Percentiles rank a stretch among this genome's conserved stretches.
phyloP scores from a whole-genome alignment of 169 alveolate genomes.

The Cryptosporidium muris region DNA sequence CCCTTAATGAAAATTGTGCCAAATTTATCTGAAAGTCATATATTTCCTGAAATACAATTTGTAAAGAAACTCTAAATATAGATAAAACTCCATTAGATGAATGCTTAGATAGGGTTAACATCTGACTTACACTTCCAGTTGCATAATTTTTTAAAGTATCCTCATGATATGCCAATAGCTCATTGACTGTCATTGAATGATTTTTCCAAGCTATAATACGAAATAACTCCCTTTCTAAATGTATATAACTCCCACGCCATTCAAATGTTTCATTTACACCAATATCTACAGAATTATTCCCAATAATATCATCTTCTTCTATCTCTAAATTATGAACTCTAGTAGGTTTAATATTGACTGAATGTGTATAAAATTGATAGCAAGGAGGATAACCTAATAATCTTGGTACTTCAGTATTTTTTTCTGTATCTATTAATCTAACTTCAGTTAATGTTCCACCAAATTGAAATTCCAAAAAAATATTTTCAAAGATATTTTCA shows the following conservation, averaged over 20 bases:
- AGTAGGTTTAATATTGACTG: slow-evolving; percentile 65
- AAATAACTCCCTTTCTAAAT: slow-evolving; percentile 58
- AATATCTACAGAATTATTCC: slow-evolving; percentile 50
- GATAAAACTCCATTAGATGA: slow-evolving; percentile 17
- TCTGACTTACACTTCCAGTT: slow-evolving; percentile 64
- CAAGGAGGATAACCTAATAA: slow-evolving; percentile 64
- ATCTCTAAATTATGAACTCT: slow-evolving; percentile 9
- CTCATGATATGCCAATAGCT: slow-evolving; percentile 40
- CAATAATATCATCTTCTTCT: slow-evolving; percentile 22
- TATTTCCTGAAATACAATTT: slow-evolving; percentile 64
- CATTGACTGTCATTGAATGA: slow-evolving; percentile 58
- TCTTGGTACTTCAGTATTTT: slow-evolving; percentile 45
- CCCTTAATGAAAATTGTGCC: slow-evolving; percentile 43
- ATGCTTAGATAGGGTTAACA: slow-evolving; percentile 47
- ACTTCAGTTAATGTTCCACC: slow-evolving; percentile 71
- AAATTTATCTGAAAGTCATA: slow-evolving; percentile 55
- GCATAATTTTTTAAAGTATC: slow-evolving; percentile 64
- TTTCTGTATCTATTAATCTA: slow-evolving; percentile 21
- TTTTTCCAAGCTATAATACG: slow-evolving; percentile 69
- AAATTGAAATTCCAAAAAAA: slow-evolving; percentile 52
- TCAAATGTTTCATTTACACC: slow-evolving; percentile 63
- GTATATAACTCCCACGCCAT: slow-evolving; percentile 70
- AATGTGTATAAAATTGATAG: slow-evolving; percentile 53
- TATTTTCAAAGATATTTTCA: slow-evolving; percentile 13
- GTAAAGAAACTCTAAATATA: slow-evolving; percentile 43